A percentile compares a stretch with the other conserved stretches of the same genome.
These are phyloP conservation scores for Silene vulgaris DNA, from an alignment of 179 eudicot genomes.

Conservation along the genomic window DNA sequence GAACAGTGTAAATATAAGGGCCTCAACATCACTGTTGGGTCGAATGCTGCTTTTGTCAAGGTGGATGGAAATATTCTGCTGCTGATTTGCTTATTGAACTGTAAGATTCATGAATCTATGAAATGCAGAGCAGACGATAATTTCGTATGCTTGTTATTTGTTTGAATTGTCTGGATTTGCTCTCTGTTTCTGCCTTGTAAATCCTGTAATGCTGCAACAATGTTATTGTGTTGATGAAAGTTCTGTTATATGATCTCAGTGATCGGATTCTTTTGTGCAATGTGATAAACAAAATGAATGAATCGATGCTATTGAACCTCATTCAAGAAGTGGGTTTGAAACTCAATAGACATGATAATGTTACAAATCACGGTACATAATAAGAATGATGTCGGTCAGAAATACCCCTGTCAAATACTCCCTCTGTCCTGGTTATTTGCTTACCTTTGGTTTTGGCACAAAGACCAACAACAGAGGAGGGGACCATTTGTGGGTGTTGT, in stretches of 20 bases:
- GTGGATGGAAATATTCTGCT: slow-evolving; percentile 93
- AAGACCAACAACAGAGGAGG: too few species aligned
- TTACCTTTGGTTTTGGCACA: too few species aligned
- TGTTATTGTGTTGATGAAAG: background rate
- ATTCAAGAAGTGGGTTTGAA: background rate
- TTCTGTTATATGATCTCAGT: background rate
- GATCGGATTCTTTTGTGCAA: background rate
- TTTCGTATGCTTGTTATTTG: background rate
- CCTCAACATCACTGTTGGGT: slow-evolving; percentile 95
- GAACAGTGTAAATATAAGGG: slow-evolving; percentile 82
- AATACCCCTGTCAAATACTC: background rate
- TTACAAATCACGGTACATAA: background rate
- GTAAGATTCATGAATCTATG: slow-evolving; percentile 38
- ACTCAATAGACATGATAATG: background rate
- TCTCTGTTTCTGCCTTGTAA: background rate
- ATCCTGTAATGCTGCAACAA: background rate
- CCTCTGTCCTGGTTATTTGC: too few species aligned
- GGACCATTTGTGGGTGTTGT: too few species aligned
- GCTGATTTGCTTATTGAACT: slow-evolving; percentile 70
- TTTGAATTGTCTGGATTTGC: background rate
- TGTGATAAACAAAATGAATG: background rate
- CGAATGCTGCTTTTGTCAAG: slow-evolving; percentile 91
- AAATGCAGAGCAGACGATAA: background rate
- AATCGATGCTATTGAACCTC: background rate
- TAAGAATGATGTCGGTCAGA: background rate